Percentiles rank a stretch among this genome's conserved stretches.
These are phyloP conservation scores for Phragmites australis DNA, from an alignment of 176 grass and related monocot genomes.

Conservation along the genomic window DNA sequence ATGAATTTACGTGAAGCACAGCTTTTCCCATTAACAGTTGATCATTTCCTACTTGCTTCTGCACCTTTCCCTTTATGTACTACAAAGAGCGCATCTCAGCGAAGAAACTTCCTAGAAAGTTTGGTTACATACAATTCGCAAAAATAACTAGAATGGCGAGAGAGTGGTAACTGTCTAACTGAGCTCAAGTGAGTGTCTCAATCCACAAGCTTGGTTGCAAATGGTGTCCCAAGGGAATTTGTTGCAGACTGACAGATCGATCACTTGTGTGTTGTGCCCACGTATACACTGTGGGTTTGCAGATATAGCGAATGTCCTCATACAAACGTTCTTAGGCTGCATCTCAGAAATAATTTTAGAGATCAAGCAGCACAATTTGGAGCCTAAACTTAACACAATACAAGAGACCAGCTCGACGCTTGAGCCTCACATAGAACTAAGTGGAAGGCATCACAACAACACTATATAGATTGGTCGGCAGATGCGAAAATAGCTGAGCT, in stretches of 20 bases:
- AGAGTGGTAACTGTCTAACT: not conserved
- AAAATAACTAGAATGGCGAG: not conserved
- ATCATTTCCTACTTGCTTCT: not conserved
- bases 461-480: no score
- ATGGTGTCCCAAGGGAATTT: slow-evolving; percentile 2
- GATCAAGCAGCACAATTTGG: not conserved
- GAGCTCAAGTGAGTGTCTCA: not conserved
- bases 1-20: not conserved
- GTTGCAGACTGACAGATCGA: not conserved
- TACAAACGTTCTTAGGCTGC: not conserved
- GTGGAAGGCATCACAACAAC: no score
- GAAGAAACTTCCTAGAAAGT: not conserved
- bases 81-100: not conserved
- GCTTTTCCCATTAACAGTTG: not conserved
- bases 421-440: not conserved
- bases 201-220: not conserved
- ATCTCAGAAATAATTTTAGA: not conserved
- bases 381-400: not conserved
- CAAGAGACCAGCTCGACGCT: not conserved
- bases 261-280: not conserved
- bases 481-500: not conserved
- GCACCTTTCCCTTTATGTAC: not conserved
- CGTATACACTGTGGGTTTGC: not conserved
- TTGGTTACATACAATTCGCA: not conserved
- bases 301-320: not conserved